phyloP scores from a whole-genome alignment of 2,329 filamentous ascomycete genomes.

The Aspergillus pseudoviridinutans region DNA sequence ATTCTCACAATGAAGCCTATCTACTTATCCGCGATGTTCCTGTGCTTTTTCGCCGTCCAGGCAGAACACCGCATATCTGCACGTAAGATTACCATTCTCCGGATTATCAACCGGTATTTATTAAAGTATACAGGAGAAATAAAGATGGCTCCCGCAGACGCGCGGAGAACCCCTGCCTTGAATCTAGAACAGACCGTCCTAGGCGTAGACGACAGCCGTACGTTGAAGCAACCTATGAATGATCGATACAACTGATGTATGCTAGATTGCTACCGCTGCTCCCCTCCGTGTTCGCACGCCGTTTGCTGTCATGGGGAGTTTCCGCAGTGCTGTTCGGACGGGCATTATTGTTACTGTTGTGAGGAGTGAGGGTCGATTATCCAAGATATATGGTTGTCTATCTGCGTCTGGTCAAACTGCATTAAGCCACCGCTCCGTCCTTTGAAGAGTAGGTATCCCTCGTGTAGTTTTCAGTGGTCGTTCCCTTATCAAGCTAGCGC shows the following conservation, averaged over 20 bases:
- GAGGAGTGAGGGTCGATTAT: neutral
- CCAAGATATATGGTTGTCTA: neutral
- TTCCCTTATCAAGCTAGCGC: too few relatives aligned
- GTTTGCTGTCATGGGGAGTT: slow-evolving; percentile 11
- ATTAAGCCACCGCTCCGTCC: too few relatives aligned
- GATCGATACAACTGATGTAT: neutral
- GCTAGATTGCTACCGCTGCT: slow-evolving; percentile 9
- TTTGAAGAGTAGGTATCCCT: too few relatives aligned
- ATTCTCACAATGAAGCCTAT: neutral
- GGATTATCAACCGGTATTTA: neutral
- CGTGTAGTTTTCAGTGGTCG: too few relatives aligned
- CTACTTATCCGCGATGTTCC: neutral
- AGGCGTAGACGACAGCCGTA: neutral
- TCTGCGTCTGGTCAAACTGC: neutral
- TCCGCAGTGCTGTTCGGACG: slow-evolving; percentile 13
- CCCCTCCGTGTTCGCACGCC: slow-evolving; percentile 7
- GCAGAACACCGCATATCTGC: neutral
- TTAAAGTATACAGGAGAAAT: neutral
- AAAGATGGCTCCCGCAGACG: neutral
- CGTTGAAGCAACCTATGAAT: neutral
- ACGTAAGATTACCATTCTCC: neutral
- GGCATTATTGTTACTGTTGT: slow-evolving; percentile 10
- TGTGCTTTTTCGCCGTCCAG: neutral
- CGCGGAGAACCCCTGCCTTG: neutral
- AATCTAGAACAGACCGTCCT: neutral